Conservation (phyloP, 2,329 filamentous ascomycete genomes). For the Diaporthe batatas region DNA sequence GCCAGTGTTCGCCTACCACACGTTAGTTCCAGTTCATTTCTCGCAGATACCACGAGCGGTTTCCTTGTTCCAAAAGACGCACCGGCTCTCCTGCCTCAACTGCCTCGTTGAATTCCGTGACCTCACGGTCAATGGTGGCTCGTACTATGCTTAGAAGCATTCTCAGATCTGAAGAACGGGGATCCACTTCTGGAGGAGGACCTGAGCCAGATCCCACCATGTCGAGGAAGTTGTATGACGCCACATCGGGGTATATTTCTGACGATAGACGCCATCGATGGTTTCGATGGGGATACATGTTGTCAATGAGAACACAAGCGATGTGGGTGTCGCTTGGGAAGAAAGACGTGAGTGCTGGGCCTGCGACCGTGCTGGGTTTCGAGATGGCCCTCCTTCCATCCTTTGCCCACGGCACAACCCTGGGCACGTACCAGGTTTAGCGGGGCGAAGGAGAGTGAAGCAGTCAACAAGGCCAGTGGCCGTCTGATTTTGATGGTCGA, state of each 20-base stretch:
- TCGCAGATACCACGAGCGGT: too few relatives aligned
- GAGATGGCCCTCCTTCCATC: background rate
- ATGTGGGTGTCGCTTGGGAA: too few relatives aligned
- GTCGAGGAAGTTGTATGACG: too few relatives aligned
- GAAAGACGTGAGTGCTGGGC: too few relatives aligned
- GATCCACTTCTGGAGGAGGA: background rate
- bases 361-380: background rate
- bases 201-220: too few relatives aligned
- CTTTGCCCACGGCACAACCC: too few relatives aligned
- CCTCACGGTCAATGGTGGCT: background rate
- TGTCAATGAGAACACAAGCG: too few relatives aligned
- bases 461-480: background rate
- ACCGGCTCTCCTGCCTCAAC: background rate
- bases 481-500: background rate
- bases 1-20: background rate
- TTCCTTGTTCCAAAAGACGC: too few relatives aligned
- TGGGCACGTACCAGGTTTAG: background rate
- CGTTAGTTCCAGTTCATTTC: background rate
- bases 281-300: too few relatives aligned
- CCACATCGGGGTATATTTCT: too few relatives aligned
- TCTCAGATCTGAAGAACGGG: background rate
- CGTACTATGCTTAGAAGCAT: background rate
- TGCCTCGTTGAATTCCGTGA: fast-evolving
- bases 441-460: too few relatives aligned
- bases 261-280: too few relatives aligned